Percentiles rank a stretch among this genome's conserved stretches.
Evolutionary conservation across 2,329 filamentous ascomycete species (phyloP).

Genomic region (Scedosporium apiospermum): DNA sequence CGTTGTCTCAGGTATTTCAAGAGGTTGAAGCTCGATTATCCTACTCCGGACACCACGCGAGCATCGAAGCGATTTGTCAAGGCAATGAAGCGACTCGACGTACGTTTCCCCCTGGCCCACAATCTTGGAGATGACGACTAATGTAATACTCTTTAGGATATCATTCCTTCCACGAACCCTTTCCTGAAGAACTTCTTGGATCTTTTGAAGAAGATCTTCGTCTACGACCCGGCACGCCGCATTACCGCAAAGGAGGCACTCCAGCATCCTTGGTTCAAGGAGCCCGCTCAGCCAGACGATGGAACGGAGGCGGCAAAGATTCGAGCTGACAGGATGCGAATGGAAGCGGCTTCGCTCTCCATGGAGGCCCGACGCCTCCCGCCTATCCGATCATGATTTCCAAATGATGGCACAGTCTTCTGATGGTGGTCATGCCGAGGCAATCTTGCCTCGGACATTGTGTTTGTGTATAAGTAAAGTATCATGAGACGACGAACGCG

Average conservation of each 20-base stretch:
- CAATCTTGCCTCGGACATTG: not conserved
- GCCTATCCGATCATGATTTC: conserved; percentile 3
- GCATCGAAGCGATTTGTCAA: conserved; percentile 59
- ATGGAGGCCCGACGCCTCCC: conserved; percentile 2
- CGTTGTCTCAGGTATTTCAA: conserved; percentile 50
- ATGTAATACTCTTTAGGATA: conserved; percentile 36
- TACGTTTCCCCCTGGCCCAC: conserved; percentile 27
- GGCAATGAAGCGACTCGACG: conserved; percentile 60
- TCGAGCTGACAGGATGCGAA: conserved; percentile 39
- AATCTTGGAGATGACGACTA: not conserved
- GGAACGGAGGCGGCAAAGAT: conserved; percentile 61
- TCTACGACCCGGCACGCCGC: conserved; percentile 55
- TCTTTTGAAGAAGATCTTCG: conserved; percentile 56
- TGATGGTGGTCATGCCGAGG: not conserved
- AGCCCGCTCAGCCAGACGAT: conserved; percentile 53
- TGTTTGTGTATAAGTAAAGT: not conserved
- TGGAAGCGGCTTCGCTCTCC: conserved; percentile 24
- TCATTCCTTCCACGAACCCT: conserved; percentile 48
- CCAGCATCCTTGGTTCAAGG: conserved; percentile 60
- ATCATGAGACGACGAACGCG: not conserved
- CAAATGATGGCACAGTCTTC: not conserved
- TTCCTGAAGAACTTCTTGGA: conserved; percentile 57
- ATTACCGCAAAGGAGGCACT: conserved; percentile 59
- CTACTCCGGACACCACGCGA: conserved; percentile 51
- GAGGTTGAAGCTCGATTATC: conserved; percentile 55